Conservation (phyloP, 208 protist species). For the Naegleria lovaniensis region DNA sequence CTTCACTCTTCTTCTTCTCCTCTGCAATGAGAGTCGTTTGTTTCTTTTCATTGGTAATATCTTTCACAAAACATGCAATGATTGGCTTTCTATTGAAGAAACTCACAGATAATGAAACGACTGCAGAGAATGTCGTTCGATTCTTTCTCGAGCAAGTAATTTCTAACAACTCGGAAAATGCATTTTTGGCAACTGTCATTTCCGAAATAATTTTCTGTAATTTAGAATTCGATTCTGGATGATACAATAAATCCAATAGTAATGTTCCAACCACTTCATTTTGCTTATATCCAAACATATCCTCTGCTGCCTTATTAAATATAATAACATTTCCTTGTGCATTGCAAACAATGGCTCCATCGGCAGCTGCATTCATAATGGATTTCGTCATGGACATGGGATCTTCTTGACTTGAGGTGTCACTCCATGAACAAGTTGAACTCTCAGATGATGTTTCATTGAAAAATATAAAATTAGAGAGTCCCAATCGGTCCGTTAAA, state of each 20-base stretch:
- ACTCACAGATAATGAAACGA: neutral
- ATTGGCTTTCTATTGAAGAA: too few relatives aligned
- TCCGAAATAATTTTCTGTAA: neutral
- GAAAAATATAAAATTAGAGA: too few relatives aligned
- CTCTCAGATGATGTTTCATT: too few relatives aligned
- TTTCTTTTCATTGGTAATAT: conserved; percentile 6
- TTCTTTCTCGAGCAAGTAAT: neutral
- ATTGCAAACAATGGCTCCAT: neutral
- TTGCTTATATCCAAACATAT: neutral
- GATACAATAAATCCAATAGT: neutral
- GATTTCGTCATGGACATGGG: neutral
- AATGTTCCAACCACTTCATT: neutral
- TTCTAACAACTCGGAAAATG: neutral
- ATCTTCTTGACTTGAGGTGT: neutral
- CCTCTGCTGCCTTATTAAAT: neutral
- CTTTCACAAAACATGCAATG: neutral
- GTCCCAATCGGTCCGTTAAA: too few relatives aligned
- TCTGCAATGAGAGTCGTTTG: neutral
- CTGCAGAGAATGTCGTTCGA: neutral
- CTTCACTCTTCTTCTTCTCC: neutral
- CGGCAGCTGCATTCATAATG: neutral
- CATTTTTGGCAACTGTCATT: neutral
- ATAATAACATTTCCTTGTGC: neutral
- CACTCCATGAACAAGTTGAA: too few relatives aligned
- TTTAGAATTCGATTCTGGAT: neutral